Evolutionary conservation across 768 basidiomycete species (phyloP).

Genomic region (Suillus tomentosus): DNA sequence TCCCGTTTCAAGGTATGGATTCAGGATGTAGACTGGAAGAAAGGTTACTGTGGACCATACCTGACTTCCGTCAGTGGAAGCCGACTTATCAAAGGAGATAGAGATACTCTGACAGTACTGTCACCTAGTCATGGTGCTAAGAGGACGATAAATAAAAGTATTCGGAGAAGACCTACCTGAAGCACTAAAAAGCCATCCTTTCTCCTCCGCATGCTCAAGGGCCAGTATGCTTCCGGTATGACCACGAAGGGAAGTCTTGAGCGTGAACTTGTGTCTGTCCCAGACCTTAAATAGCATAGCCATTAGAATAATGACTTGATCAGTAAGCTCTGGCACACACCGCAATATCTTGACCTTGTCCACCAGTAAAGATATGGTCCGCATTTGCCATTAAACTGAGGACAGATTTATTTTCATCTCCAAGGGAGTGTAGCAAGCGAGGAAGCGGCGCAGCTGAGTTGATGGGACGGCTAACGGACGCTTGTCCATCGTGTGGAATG

Average conservation of each 20-base stretch:
- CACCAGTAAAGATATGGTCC: constrained; percentile 78
- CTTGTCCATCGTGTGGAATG: constrained; percentile 30
- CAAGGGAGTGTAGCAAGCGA: constrained; percentile 65
- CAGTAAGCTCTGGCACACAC: constrained; percentile 47
- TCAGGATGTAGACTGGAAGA: constrained; percentile 66
- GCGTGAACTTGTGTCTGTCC: constrained; percentile 70
- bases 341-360: constrained; percentile 69
- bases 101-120: constrained; percentile 78
- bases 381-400: constrained; percentile 75
- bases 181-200: constrained; percentile 86
- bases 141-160: neutral
- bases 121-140: constrained; percentile 56
- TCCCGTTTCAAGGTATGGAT: constrained; percentile 76
- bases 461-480: constrained; percentile 61
- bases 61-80: constrained; percentile 39
- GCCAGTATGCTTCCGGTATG: constrained; percentile 86
- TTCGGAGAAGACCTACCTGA: constrained; percentile 55
- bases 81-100: constrained; percentile 1
- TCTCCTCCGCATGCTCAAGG: constrained; percentile 72
- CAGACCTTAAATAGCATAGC: constrained; percentile 65
- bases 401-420: constrained; percentile 68
- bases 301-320: neutral
- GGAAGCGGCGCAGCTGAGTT: constrained; percentile 46
- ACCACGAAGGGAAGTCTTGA: constrained; percentile 70
- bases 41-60: constrained; percentile 81